Percentiles rank a stretch among this genome's conserved stretches.
phyloP scores from a whole-genome alignment of 371 early-diverging fungal genomes.

The Actinomortierella ambigua region DNA sequence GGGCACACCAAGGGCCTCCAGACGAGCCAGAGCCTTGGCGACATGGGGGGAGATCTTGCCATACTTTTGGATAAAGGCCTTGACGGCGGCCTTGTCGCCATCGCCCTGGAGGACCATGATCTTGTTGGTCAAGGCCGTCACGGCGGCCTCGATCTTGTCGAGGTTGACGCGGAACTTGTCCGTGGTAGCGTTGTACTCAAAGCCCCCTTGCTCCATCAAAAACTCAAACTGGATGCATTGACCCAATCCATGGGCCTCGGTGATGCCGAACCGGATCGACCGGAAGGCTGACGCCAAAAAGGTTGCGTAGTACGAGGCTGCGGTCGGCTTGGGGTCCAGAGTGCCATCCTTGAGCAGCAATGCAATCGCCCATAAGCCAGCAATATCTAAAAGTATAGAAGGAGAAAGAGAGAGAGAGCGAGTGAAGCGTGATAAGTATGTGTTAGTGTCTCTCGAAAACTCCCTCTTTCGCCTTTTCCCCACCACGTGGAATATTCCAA shows the following conservation, averaged over 20 bases:
- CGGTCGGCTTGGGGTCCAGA: constrained; percentile 60
- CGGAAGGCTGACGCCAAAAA: constrained; percentile 83
- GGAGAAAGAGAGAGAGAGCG: background rate
- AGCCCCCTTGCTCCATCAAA: constrained; percentile 73
- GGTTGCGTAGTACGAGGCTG: constrained; percentile 75
- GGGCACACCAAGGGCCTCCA: constrained; percentile 50
- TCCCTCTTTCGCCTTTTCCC: background rate
- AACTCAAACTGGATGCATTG: constrained; percentile 80
- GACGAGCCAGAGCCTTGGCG: constrained; percentile 56
- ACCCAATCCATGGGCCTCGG: constrained; percentile 80
- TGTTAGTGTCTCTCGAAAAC: background rate
- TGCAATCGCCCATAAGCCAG: constrained; percentile 76
- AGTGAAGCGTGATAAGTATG: background rate
- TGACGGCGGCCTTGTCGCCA: constrained; percentile 72
- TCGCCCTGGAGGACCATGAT: constrained; percentile 82
- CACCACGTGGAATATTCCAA: too few species aligned
- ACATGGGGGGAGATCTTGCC: constrained; percentile 59
- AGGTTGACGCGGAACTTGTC: constrained; percentile 69
- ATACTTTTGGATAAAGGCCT: constrained; percentile 65
- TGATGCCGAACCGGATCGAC: constrained; percentile 80
- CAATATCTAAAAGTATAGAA: constrained; percentile 58
- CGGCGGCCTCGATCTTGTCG: constrained; percentile 67
- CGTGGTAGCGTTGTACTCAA: constrained; percentile 52
- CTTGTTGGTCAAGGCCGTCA: constrained; percentile 65
- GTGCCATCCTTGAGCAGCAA: constrained; percentile 67